These are phyloP conservation scores for Paraleonurus japonicus DNA, from an alignment of 257 asterid species.

Conservation along the genomic window DNA sequence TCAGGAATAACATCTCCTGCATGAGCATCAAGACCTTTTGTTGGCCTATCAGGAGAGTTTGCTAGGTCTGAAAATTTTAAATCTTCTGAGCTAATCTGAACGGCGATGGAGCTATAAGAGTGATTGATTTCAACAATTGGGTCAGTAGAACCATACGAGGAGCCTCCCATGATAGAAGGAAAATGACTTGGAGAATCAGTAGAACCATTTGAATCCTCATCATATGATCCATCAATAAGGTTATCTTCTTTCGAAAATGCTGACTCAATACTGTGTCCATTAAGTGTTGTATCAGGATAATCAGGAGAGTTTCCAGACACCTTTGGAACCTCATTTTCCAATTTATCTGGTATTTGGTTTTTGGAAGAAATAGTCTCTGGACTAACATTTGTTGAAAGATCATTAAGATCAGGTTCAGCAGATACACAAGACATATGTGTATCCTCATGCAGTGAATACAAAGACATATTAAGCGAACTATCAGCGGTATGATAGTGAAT, in stretches of 20 bases:
- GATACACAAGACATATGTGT: no score
- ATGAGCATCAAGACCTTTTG: constrained; percentile 28
- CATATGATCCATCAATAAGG: constrained; percentile 25
- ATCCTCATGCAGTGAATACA: constrained; percentile 30
- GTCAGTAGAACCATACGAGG: constrained; percentile 11
- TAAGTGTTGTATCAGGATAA: constrained; percentile 19
- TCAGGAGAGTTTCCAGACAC: constrained; percentile 22
- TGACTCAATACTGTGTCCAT: constrained; percentile 17
- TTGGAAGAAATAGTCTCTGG: constrained; percentile 24
- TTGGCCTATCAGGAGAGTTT: constrained; percentile 26
- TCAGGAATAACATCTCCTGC: constrained; percentile 30
- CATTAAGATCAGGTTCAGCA: no score
- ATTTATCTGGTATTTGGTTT: constrained; percentile 3
- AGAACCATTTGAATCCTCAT: constrained; percentile 27
- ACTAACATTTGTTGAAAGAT: constrained; percentile 30
- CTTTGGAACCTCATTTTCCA: constrained; percentile 29
- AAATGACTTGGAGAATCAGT: constrained; percentile 25
- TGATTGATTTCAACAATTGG: neutral
- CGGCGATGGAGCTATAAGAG: constrained; percentile 15
- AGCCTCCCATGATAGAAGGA: constrained; percentile 23
- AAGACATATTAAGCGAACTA: constrained; percentile 28
- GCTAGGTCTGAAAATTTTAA: constrained; percentile 9
- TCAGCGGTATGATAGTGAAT: constrained; percentile 23
- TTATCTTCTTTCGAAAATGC: constrained; percentile 20
- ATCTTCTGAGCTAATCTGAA: constrained; percentile 31